Base-by-base conservation (phyloP, 75 land plant species). In the Cunninghamia lanceolata region DNA sequence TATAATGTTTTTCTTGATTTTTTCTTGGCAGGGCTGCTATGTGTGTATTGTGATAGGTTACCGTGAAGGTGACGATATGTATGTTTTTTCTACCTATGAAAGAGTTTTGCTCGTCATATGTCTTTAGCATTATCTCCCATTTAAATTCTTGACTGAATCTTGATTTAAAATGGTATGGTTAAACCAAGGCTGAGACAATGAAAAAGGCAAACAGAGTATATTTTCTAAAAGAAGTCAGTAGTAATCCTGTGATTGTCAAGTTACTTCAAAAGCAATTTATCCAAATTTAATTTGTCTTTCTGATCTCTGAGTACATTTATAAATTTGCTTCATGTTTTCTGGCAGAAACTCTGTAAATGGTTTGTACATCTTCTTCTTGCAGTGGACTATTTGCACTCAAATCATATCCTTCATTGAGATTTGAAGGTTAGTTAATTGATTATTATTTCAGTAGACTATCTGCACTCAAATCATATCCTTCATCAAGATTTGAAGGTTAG, bases 1-100 rank as follows among this genome's bases (percentile, higher is more conserved):
- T 25, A 77, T 77, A 25, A 43, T 9, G 21, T 52, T 5, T 13
- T 39, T 30, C 40, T 25, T 38, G 28, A n/a, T 30, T 16, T 50
- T 35, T 82, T 70, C 19, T 82, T 89, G 83, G 82, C 94, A 98
- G 99, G 99, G 99, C n/a, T 96, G 99, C 90, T 95, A 96, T 91
- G 99, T 98, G 10, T 98, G 99, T 91, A 96, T 98, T 86, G 91
- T 98, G 6, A 91, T 98, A 74, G 95, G 96, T 35, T 96, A 96
- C 86, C 96, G 99, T 92, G 99, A 98, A 86, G 97, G 99, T 50
- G 99, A 99, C 52, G 99, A 98, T 89, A 98, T 98, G 99, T 98
- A 89, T 91, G 99, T 90, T 77, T 75, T 17, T 70, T 75, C 85
- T 54, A 35, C 66, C 45, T 59, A 7, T 76, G 40, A 50, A 14